These are phyloP conservation scores for Pholiota conissans DNA, from an alignment of 768 basidiomycete species.

Conservation along the genomic window DNA sequence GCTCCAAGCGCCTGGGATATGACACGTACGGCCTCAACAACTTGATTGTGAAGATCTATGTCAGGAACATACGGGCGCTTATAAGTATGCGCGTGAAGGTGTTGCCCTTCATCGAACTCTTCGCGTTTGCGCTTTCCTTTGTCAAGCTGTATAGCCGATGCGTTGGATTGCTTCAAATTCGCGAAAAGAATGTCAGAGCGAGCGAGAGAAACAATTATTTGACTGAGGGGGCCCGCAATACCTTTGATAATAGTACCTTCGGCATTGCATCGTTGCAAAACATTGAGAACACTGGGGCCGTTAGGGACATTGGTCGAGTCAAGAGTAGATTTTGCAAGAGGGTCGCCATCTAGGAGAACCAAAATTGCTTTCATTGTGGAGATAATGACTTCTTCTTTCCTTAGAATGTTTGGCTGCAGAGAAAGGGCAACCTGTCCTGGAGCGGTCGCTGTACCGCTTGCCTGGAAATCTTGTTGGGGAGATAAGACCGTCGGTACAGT, in stretches of 20 bases:
- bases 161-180: slow-evolving; percentile 61
- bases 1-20: slow-evolving; percentile 51
- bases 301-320: slow-evolving; percentile 51
- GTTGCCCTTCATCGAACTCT: slow-evolving; percentile 42
- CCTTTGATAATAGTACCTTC: slow-evolving; percentile 51
- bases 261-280: slow-evolving; percentile 49
- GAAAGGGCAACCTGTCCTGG: not conserved
- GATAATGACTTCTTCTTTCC: slow-evolving; percentile 59
- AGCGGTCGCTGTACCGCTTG: not conserved
- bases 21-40: slow-evolving; percentile 59
- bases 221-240: slow-evolving; percentile 57
- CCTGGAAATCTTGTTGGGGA: slow-evolving; percentile 1
- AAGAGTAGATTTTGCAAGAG: slow-evolving; percentile 55
- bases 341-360: slow-evolving; percentile 53
- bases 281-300: slow-evolving; percentile 54
- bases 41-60: slow-evolving; percentile 51
- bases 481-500: slow-evolving; percentile 9
- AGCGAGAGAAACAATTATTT: slow-evolving; percentile 63
- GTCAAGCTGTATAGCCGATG: slow-evolving; percentile 60
- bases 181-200: slow-evolving; percentile 67
- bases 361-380: slow-evolving; percentile 66
- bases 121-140: slow-evolving; percentile 79
- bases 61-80: slow-evolving; percentile 50
- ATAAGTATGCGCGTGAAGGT: slow-evolving; percentile 23
- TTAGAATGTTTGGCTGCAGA: slow-evolving; percentile 15